Conservation (phyloP, 192 early-diverging fungal species). For the Martensiomyces pterosporus region DNA sequence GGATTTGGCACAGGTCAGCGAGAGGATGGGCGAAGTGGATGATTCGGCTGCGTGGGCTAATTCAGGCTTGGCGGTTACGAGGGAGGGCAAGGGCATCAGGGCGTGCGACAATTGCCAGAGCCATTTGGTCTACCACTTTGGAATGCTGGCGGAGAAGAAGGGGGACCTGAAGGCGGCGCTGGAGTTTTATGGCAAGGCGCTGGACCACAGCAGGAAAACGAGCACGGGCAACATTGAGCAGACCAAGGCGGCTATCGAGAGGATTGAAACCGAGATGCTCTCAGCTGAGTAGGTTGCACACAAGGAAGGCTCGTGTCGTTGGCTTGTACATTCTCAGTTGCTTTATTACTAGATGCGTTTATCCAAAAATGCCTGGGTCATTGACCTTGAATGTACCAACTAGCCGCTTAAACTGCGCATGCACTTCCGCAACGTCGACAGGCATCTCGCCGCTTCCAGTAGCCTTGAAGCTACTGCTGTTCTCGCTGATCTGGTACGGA, state of each 20-base stretch:
- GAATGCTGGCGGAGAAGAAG: background rate
- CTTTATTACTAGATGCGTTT: too few relatives aligned
- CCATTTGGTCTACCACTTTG: slow-evolving; percentile 27
- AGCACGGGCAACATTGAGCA: slow-evolving; percentile 25
- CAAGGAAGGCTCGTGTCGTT: too few relatives aligned
- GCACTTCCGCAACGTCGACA: background rate
- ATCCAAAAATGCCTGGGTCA: slow-evolving; percentile 5
- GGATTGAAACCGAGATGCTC: slow-evolving; percentile 2
- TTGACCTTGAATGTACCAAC: background rate
- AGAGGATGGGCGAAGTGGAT: background rate
- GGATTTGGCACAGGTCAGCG: slow-evolving; percentile 32
- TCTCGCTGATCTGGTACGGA: slow-evolving; percentile 54
- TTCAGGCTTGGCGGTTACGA: slow-evolving; percentile 3
- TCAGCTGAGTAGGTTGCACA: background rate
- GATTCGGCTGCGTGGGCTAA: slow-evolving; percentile 22
- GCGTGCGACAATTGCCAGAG: slow-evolving; percentile 38
- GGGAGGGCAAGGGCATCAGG: slow-evolving; percentile 4
- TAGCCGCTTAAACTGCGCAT: slow-evolving; percentile 1
- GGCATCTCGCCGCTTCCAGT: too few relatives aligned
- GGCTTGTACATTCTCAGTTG: too few relatives aligned
- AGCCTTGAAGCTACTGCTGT: slow-evolving; percentile 26
- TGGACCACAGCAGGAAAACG: slow-evolving; percentile 13
- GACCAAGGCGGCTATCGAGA: slow-evolving; percentile 10
- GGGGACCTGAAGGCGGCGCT: slow-evolving; percentile 12
- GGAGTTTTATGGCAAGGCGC: slow-evolving; percentile 9